These are phyloP conservation scores for Phytophthora meadii DNA, from an alignment of 352 stramenopile genomes.

Conservation along the genomic window DNA sequence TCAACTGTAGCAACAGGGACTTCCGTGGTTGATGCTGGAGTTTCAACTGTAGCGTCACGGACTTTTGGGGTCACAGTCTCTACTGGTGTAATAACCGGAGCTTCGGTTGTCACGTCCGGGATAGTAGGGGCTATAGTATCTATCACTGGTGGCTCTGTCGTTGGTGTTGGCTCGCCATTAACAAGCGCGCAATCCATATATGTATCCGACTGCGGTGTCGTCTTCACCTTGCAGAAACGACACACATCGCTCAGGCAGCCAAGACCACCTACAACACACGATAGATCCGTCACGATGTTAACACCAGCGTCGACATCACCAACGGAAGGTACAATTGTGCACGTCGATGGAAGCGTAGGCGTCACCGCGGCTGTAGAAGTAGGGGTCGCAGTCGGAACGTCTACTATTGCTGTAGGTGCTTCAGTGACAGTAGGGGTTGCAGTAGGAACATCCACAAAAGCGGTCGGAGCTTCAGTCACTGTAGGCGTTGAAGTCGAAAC, in stretches of 20 bases:
- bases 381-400: background rate
- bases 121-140: background rate
- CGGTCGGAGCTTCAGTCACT: background rate
- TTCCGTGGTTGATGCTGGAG: background rate
- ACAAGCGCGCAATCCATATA: constrained; percentile 32
- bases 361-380: background rate
- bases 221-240: constrained; percentile 45
- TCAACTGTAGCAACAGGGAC: constrained; percentile 1
- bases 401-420: background rate
- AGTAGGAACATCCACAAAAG: background rate
- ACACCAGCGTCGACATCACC: constrained; percentile 42
- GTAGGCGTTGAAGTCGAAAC: background rate
- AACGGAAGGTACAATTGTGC: constrained; percentile 14
- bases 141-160: background rate
- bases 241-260: constrained; percentile 45
- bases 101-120: constrained; percentile 5
- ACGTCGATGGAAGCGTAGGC: constrained; percentile 1
- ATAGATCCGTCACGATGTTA: constrained; percentile 31
- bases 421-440: background rate
- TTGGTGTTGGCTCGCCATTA: constrained; percentile 2
- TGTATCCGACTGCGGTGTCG: constrained; percentile 26
- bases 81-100: background rate
- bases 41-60: background rate
- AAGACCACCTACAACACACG: constrained; percentile 33
- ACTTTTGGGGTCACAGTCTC: background rate